Evolutionary conservation across 257 asterid species (phyloP).

Genomic region (Primulina tabacum): DNA sequence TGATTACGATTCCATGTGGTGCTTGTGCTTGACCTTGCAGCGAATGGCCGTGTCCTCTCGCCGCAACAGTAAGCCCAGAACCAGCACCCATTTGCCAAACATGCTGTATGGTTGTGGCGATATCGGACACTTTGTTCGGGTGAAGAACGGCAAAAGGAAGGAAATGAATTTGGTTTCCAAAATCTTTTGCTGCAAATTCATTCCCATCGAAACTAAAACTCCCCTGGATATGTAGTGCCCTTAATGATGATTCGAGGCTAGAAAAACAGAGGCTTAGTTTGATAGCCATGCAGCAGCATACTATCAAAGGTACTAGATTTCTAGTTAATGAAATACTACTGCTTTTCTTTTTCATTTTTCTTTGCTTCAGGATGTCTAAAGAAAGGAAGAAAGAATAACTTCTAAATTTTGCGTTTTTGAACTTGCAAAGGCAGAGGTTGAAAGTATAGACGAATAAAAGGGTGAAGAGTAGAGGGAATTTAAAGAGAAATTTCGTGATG

Average conservation of each 20-base stretch:
- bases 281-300: slow-evolving; percentile 43
- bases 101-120: slow-evolving; percentile 60
- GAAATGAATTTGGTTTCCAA: slow-evolving; percentile 63
- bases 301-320: slow-evolving; percentile 36
- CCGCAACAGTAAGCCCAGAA: slow-evolving; percentile 61
- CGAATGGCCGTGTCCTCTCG: slow-evolving; percentile 85
- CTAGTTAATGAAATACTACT: slow-evolving; percentile 33
- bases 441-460: slow-evolving; percentile 24
- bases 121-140: slow-evolving; percentile 67
- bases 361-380: slow-evolving; percentile 27
- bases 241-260: slow-evolving; percentile 36
- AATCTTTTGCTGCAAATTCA: slow-evolving; percentile 72
- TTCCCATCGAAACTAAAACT: slow-evolving; percentile 50
- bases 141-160: slow-evolving; percentile 75
- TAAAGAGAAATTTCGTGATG: slow-evolving; percentile 44
- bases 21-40: slow-evolving; percentile 76
- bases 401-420: slow-evolving; percentile 14
- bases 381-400: slow-evolving; percentile 21
- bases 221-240: slow-evolving; percentile 49
- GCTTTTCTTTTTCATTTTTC: slow-evolving; percentile 33
- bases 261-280: slow-evolving; percentile 36
- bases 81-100: slow-evolving; percentile 73
- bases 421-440: slow-evolving; percentile 18
- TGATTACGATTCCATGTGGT: slow-evolving; percentile 67
- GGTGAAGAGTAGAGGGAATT: slow-evolving; percentile 44